These are phyloP conservation scores for Nepenthes mirabilis DNA, from an alignment of 148 eudicot genomes.

Conservation along the genomic window DNA sequence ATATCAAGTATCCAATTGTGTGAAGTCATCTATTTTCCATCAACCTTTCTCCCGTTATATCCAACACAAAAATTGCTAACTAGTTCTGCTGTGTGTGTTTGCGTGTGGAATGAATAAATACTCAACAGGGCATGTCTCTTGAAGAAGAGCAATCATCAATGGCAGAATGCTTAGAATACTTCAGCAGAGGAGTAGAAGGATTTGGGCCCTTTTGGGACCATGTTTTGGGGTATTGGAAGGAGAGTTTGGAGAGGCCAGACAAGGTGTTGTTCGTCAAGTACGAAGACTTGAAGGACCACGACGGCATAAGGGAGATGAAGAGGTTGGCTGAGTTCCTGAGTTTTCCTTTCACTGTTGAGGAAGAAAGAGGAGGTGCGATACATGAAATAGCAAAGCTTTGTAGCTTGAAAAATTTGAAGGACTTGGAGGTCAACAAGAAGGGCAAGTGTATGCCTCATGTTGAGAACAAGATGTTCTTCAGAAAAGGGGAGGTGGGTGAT, in stretches of 20 bases:
- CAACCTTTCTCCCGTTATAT: too few relatives aligned
- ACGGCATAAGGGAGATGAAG: constrained; percentile 2
- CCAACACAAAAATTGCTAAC: too few relatives aligned
- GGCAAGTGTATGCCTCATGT: constrained; percentile 12
- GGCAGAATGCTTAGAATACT: constrained; percentile 19
- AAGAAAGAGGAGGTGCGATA: constrained; percentile 16
- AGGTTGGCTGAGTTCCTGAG: constrained; percentile 22
- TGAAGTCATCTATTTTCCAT: too few relatives aligned
- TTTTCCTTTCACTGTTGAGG: constrained; percentile 14
- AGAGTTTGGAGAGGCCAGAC: constrained; percentile 11
- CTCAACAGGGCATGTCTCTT: not conserved
- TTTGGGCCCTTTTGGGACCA: constrained; percentile 27
- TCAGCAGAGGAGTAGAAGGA: constrained; percentile 16
- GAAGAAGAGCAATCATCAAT: constrained; percentile 4
- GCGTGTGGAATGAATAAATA: too few relatives aligned
- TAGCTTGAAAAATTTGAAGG: constrained; percentile 23
- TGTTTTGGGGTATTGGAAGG: constrained; percentile 20
- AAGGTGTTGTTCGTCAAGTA: constrained; percentile 19
- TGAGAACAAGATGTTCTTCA: constrained; percentile 16
- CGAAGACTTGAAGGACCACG: constrained; percentile 17
- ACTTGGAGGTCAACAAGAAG: constrained; percentile 27
- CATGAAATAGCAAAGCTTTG: constrained; percentile 20
- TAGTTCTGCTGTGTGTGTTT: too few relatives aligned
- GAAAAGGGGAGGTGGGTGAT: constrained; percentile 29
- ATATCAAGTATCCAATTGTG: too few relatives aligned